A percentile compares a stretch with the other conserved stretches of the same genome.
Conservation (phyloP, 768 basidiomycete species). For the Podaxis mareebaensis region DNA sequence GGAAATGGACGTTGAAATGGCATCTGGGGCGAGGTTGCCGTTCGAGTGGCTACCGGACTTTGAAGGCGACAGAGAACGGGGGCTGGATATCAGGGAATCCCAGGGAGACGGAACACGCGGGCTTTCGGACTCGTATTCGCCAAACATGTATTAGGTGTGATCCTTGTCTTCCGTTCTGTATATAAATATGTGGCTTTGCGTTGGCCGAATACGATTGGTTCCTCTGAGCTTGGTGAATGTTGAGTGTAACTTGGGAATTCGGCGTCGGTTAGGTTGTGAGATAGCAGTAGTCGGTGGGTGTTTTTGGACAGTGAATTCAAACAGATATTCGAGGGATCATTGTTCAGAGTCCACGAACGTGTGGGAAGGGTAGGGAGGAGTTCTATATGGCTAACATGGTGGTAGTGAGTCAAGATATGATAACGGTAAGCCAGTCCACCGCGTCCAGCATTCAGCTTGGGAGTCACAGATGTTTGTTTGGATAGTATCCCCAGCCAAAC, state of each 20-base stretch:
- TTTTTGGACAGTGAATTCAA: not conserved
- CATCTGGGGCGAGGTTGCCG: slow-evolving; percentile 13
- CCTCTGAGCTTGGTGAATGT: not conserved
- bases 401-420: slow-evolving; percentile 12
- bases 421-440: not conserved
- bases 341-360: slow-evolving; percentile 12
- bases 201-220: not conserved
- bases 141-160: slow-evolving; percentile 56
- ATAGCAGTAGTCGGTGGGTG: not conserved
- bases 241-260: slow-evolving; percentile 7
- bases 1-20: not conserved
- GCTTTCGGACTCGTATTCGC: slow-evolving; percentile 80
- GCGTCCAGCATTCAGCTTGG: not conserved
- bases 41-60: slow-evolving; percentile 32
- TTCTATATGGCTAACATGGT: slow-evolving; percentile 13
- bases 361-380: not conserved
- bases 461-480: not conserved
- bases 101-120: slow-evolving; percentile 80
- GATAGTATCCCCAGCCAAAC: slow-evolving; percentile 1
- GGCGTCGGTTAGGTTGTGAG: slow-evolving; percentile 2
- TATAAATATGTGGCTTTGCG: slow-evolving; percentile 13
- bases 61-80: slow-evolving; percentile 43
- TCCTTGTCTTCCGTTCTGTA: not conserved
- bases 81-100: slow-evolving; percentile 69
- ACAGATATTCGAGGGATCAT: slow-evolving; percentile 34